Evolutionary conservation across 495 filamentous ascomycete genomes (phyloP).

Genomic region (Daldinia caldariorum): DNA sequence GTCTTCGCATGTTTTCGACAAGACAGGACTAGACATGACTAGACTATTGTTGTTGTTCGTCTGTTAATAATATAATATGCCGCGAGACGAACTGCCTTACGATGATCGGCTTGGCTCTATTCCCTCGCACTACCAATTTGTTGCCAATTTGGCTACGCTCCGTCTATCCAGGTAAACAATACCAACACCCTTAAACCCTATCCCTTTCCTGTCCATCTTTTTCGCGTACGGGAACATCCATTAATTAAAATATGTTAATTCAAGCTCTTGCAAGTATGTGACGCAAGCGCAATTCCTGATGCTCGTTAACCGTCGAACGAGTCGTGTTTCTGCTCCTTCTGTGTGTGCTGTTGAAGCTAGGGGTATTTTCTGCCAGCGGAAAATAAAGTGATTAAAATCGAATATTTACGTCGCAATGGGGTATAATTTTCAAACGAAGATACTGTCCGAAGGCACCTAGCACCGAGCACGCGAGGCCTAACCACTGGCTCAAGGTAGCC

Average conservation of each 20-base stretch:
- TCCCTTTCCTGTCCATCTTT: background rate
- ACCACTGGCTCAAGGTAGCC: slow-evolving; percentile 47
- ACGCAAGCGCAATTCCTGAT: slow-evolving; percentile 15
- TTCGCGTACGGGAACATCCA: background rate
- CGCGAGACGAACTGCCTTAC: slow-evolving; percentile 14
- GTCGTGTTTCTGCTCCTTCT: slow-evolving; percentile 15
- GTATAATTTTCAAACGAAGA: slow-evolving; percentile 48
- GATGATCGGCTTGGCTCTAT: slow-evolving; percentile 5
- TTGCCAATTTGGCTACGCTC: slow-evolving; percentile 4
- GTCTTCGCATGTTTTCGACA: slow-evolving; percentile 14
- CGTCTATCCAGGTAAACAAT: slow-evolving; percentile 30
- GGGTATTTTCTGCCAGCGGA: slow-evolving; percentile 43
- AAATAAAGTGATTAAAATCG: slow-evolving; percentile 36
- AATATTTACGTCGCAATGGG: slow-evolving; percentile 45
- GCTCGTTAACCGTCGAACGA: slow-evolving; percentile 10
- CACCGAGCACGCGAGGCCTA: slow-evolving; percentile 43
- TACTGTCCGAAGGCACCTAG: slow-evolving; percentile 14
- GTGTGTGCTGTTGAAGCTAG: slow-evolving; percentile 36
- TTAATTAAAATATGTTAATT: slow-evolving; percentile 28
- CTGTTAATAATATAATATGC: slow-evolving; percentile 4
- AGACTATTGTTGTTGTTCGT: background rate
- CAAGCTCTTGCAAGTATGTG: slow-evolving; percentile 4
- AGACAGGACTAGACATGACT: background rate
- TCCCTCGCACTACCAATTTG: slow-evolving; percentile 7
- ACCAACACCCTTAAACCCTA: slow-evolving; percentile 16